Percentiles rank a stretch among this genome's conserved stretches.
phyloP scores from a whole-genome alignment of 192 early-diverging fungal genomes.

The Rhizophagus clarus region DNA sequence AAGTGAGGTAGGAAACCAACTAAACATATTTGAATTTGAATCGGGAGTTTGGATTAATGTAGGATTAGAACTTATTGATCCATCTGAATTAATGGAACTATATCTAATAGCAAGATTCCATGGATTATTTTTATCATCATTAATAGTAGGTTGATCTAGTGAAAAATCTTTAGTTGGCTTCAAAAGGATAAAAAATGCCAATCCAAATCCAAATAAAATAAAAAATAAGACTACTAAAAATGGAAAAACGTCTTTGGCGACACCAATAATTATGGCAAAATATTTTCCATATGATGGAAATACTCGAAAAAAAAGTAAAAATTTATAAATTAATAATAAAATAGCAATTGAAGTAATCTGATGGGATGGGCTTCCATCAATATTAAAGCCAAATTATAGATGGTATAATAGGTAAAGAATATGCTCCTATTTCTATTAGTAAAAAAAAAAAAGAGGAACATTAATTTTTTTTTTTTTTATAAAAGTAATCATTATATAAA shows the following conservation, averaged over 20 bases:
- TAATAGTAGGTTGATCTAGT: neutral
- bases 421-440: neutral
- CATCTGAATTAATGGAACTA: neutral
- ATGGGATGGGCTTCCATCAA: too few species aligned
- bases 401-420: too few species aligned
- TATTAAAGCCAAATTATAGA: too few species aligned
- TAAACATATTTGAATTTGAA: neutral
- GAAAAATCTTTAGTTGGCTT: neutral
- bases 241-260: neutral
- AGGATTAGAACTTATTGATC: neutral
- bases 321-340: neutral
- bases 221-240: neutral
- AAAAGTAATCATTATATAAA: neutral
- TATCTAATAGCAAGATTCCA: neutral
- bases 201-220: neutral
- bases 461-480: neutral
- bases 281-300: neutral
- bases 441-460: neutral
- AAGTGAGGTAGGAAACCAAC: neutral
- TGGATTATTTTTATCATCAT: neutral
- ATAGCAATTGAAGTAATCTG: neutral
- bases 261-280: neutral
- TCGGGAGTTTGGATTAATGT: neutral
- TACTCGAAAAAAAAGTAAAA: neutral
- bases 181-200: neutral